phyloP scores from a whole-genome alignment of 257 asterid genomes.

The Fraxinus americana region DNA sequence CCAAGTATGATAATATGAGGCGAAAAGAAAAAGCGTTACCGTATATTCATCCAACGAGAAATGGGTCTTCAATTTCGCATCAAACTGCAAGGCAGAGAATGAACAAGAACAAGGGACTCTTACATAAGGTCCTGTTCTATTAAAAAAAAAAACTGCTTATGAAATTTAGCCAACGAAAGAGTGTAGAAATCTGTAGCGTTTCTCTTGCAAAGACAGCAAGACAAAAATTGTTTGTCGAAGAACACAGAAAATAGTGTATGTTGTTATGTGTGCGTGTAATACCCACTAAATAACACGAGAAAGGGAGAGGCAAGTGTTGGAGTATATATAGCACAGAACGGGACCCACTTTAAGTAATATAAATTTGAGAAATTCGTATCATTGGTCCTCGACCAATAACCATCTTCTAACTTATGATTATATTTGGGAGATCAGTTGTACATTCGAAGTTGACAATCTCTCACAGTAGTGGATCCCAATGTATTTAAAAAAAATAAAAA shows the following conservation, averaged over 20 bases:
- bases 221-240: background rate
- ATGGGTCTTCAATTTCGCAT: conserved; percentile 39
- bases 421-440: no score
- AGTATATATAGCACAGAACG: background rate
- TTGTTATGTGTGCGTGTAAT: no score
- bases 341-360: background rate
- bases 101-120: conserved; percentile 12
- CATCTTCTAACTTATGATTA: no score
- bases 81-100: conserved; percentile 27
- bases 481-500: no score
- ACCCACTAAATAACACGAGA: background rate
- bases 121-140: background rate
- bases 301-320: background rate
- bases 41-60: conserved; percentile 29
- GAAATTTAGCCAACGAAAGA: conserved; percentile 9
- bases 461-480: no score
- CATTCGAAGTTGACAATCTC: no score
- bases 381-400: background rate
- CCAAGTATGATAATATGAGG: conserved; percentile 9
- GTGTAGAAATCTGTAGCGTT: conserved; percentile 1
- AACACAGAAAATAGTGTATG: background rate
- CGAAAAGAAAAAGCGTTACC: conserved; percentile 33
- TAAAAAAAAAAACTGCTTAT: background rate
- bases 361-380: background rate
- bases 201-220: conserved; percentile 24